These are phyloP conservation scores for Agrostemma githago DNA, from an alignment of 148 eudicot species.

Conservation along the genomic window DNA sequence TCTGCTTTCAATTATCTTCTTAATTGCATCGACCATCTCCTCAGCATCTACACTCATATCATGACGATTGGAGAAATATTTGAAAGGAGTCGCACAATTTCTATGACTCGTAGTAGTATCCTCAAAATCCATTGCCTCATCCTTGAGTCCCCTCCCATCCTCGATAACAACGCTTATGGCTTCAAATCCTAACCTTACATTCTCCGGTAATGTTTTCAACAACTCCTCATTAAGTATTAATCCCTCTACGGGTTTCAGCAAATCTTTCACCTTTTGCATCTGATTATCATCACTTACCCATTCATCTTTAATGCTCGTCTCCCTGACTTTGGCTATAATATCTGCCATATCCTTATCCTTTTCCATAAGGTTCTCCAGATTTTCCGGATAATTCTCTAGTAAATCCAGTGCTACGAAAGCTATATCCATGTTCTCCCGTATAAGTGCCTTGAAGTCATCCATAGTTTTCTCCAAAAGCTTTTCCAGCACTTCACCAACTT, in stretches of 20 bases:
- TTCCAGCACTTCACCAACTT: background rate
- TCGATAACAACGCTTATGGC: too few species aligned
- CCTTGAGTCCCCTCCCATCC: background rate
- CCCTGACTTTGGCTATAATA: background rate
- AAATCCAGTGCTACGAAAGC: background rate
- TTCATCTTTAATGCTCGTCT: background rate
- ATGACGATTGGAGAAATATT: background rate
- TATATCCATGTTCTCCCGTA: background rate
- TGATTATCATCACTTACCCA: background rate
- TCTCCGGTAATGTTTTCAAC: too few species aligned
- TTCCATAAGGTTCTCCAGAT: background rate
- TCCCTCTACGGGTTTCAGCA: too few species aligned
- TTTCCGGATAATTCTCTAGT: background rate
- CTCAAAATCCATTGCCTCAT: background rate
- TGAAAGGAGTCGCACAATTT: background rate
- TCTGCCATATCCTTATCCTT: background rate
- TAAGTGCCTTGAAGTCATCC: background rate
- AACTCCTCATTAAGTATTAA: too few species aligned
- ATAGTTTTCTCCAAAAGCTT: background rate
- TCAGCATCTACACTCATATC: background rate
- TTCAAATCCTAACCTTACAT: too few species aligned
- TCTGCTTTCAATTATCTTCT: background rate
- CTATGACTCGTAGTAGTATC: background rate
- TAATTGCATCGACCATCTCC: background rate
- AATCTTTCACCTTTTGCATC: background rate